These are phyloP conservation scores for Thymus mandschuricus DNA, from an alignment of 257 asterid species.

Conservation along the genomic window DNA sequence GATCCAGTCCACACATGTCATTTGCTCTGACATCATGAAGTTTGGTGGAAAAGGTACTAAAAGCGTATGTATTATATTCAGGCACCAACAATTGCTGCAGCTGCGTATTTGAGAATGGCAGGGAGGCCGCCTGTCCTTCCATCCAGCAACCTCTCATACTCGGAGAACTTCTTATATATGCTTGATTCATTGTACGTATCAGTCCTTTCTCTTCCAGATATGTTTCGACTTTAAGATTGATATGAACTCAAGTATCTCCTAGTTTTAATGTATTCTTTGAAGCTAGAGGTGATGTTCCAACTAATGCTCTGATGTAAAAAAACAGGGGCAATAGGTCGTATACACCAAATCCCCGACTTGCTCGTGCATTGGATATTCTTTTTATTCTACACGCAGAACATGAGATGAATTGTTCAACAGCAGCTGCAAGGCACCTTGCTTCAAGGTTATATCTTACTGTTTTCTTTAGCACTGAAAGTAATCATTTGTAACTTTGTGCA, in stretches of 20 bases:
- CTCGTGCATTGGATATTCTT: slow-evolving; percentile 92
- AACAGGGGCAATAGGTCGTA: slow-evolving; percentile 94
- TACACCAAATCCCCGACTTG: slow-evolving; percentile 93
- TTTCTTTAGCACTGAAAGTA: slow-evolving; percentile 18
- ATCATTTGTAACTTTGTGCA: slow-evolving; percentile 15
- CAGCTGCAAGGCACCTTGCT: slow-evolving; percentile 98
- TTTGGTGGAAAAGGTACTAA: slow-evolving; percentile 19
- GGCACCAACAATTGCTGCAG: slow-evolving; percentile 99
- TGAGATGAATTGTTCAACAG: slow-evolving; percentile 99
- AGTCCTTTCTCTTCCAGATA: slow-evolving; percentile 21
- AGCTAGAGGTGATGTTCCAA: slow-evolving; percentile 24
- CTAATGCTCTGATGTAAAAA: slow-evolving; percentile 27
- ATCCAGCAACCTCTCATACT: slow-evolving; percentile 84
- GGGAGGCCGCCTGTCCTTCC: slow-evolving; percentile 99
- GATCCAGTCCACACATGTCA: slow-evolving; percentile 9
- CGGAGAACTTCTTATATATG: slow-evolving; percentile 97
- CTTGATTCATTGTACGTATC: slow-evolving; percentile 90
- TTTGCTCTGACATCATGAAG: slow-evolving; percentile 16
- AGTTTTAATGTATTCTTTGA: slow-evolving; percentile 20
- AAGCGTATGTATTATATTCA: slow-evolving; percentile 39
- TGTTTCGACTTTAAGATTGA: slow-evolving; percentile 16
- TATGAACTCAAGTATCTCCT: slow-evolving; percentile 3
- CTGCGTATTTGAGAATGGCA: slow-evolving; percentile 97
- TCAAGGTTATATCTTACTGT: slow-evolving; percentile 66
- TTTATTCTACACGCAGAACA: slow-evolving; percentile 98